A percentile compares a stretch with the other conserved stretches of the same genome.
Conservation (phyloP, 176 grass and related monocot species). For the Oryza punctata region DNA sequence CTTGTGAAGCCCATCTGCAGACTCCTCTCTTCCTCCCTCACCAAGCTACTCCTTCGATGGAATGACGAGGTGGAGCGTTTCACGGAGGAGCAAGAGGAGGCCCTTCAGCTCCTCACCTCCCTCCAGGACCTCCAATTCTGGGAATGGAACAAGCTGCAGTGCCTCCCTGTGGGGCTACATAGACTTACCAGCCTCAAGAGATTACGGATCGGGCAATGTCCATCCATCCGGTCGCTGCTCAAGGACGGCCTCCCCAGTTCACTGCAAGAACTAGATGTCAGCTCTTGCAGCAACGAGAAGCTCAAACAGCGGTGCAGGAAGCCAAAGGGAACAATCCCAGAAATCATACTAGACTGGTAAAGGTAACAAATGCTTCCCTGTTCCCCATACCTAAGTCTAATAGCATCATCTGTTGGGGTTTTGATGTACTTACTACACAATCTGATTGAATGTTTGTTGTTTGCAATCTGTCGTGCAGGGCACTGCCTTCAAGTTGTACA, state of each 20-base stretch:
- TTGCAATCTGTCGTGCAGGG: neutral
- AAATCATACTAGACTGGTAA: neutral
- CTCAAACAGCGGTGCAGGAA: neutral
- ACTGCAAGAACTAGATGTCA: neutral
- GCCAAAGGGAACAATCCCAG: neutral
- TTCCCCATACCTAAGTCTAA: neutral
- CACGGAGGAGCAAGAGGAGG: slow-evolving; percentile 5
- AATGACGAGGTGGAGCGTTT: neutral
- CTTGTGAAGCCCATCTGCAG: neutral
- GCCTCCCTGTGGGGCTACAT: neutral
- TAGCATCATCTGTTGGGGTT: neutral
- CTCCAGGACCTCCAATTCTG: neutral
- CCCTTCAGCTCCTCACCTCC: slow-evolving; percentile 5
- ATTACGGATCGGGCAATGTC: fast-evolving
- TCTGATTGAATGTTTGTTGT: neutral
- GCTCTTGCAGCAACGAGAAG: fast-evolving
- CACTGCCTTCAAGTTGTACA: neutral
- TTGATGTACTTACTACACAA: neutral
- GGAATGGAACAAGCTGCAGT: fast-evolving
- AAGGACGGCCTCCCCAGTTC: neutral
- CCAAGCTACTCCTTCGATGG: fast-evolving
- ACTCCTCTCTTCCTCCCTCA: slow-evolving; percentile 25
- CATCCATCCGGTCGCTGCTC: neutral
- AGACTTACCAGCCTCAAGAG: neutral
- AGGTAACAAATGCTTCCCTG: slow-evolving; percentile 13